Evolutionary conservation across 2,329 filamentous ascomycete genomes (phyloP), one percentile per base, ranked within the genome.

Genomic region (Ascochyta rabiei): DNA sequence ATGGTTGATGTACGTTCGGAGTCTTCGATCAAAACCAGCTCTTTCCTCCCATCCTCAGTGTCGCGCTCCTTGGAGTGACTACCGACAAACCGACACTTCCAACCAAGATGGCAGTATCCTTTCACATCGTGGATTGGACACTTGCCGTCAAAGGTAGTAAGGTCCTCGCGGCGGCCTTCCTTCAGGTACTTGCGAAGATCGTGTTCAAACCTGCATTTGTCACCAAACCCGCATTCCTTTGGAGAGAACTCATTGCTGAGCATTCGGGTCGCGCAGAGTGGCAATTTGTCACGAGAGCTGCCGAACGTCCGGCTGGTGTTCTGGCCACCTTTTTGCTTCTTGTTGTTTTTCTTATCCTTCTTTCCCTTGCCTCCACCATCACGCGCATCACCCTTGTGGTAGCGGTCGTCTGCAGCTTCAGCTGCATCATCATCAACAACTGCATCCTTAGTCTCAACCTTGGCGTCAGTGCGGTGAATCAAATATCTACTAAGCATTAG

Each of bases 51-150:
- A 73, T 96, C 93, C 48, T 88, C 86, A 18, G 81, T 86, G 61
- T 89, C 85, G 21, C 90, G 77, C 76, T 98, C 93, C 59, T 87
- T 82, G 66, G 91, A 95, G 76, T 99, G 95, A 59, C 91, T 96
- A 59, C 84, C 84, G 30, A 91, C 89, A 70, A 97, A 96, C 19
- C 93, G 89, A 73, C 95, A 99, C 73, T 93, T 96, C 93, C 93
- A 99, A 6, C 95, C 95, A 13, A 89, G 85, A 43, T 85, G 83
- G 67, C 95, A 99, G 58, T 82, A 85, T 12, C 93, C 93, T 60
- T 88, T 85, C 15, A 81, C 80, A 62, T 90, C 87, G 74, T 86
- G 97, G 8, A 96, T 84, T 0, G 93, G 93, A 69, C 95, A 99
- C 58, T 88, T 81, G 6, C 90, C 89, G 37, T 81, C 82, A 67